Conservation (phyloP, 139 green algal genomes). For the Chlamydomonas eustigma region DNA sequence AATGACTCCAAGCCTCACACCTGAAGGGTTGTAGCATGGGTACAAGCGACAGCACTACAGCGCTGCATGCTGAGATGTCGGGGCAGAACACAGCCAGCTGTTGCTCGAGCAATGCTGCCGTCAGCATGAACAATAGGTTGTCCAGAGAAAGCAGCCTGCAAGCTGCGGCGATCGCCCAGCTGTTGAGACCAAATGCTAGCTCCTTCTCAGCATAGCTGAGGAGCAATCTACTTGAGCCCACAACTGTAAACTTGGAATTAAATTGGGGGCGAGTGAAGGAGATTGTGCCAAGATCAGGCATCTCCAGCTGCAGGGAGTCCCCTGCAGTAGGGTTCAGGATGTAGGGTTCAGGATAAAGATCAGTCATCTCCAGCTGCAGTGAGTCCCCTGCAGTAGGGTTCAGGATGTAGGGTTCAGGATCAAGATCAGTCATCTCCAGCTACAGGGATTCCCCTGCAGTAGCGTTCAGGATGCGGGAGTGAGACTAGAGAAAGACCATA, state of each 20-base stretch:
- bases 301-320: neutral
- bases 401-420: too few species aligned
- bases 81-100: constrained; percentile 88
- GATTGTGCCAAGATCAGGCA: neutral
- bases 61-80: constrained; percentile 66
- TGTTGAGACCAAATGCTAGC: neutral
- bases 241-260: neutral
- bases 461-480: too few species aligned
- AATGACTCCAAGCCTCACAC: too few species aligned
- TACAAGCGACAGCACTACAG: constrained; percentile 52
- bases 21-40: constrained; percentile 13
- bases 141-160: constrained; percentile 67
- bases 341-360: too few species aligned
- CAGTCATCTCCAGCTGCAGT: too few species aligned
- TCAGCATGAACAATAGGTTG: constrained; percentile 73
- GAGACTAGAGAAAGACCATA: too few species aligned
- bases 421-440: too few species aligned
- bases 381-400: too few species aligned
- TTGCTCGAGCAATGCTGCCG: constrained; percentile 77
- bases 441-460: too few species aligned
- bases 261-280: neutral
- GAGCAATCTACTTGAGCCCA: neutral
- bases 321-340: neutral
- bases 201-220: neutral
- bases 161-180: constrained; percentile 8